These are phyloP conservation scores for Groenewaldozyma tartarivorans DNA, from an alignment of 805 yeast genomes.

Conservation along the genomic window DNA sequence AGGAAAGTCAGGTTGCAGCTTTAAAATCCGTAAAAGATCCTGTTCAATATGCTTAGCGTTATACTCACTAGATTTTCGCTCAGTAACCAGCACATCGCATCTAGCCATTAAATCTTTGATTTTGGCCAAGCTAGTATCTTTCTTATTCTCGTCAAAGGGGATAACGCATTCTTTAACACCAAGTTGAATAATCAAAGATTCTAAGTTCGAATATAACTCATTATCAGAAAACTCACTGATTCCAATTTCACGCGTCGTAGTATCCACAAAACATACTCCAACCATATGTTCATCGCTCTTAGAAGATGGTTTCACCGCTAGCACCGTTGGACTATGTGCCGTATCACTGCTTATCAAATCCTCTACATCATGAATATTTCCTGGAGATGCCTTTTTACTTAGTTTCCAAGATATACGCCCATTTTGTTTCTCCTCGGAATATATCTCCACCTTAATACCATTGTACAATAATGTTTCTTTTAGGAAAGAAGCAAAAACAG, in stretches of 20 bases:
- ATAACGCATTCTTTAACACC: conserved; percentile 81
- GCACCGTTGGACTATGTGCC: conserved; percentile 44
- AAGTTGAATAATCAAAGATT: conserved; percentile 75
- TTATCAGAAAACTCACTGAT: conserved; percentile 76
- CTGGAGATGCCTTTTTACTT: conserved; percentile 71
- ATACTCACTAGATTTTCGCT: conserved; percentile 48
- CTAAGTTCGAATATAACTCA: conserved; percentile 78
- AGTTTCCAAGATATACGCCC: conserved; percentile 38
- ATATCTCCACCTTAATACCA: conserved; percentile 73
- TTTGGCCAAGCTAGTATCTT: conserved; percentile 52
- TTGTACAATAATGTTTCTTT: conserved; percentile 57
- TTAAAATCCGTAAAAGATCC: conserved; percentile 65
- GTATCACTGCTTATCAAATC: conserved; percentile 46
- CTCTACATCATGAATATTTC: conserved; percentile 72
- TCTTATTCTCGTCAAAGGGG: conserved; percentile 34
- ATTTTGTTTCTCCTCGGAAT: conserved; percentile 35
- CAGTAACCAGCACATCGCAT: conserved; percentile 55
- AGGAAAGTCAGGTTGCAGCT: conserved; percentile 26
- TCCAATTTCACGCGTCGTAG: conserved; percentile 56
- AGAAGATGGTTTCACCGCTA: conserved; percentile 38
- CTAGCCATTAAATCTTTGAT: conserved; percentile 64
- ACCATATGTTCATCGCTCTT: conserved; percentile 41
- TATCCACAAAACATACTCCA: conserved; percentile 76
- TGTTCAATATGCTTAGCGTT: conserved; percentile 60
- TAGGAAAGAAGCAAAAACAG: conserved; percentile 58